Base-by-base conservation (phyloP, 2,329 filamentous ascomycete genomes). In the Pseudocercospora fuligena region DNA sequence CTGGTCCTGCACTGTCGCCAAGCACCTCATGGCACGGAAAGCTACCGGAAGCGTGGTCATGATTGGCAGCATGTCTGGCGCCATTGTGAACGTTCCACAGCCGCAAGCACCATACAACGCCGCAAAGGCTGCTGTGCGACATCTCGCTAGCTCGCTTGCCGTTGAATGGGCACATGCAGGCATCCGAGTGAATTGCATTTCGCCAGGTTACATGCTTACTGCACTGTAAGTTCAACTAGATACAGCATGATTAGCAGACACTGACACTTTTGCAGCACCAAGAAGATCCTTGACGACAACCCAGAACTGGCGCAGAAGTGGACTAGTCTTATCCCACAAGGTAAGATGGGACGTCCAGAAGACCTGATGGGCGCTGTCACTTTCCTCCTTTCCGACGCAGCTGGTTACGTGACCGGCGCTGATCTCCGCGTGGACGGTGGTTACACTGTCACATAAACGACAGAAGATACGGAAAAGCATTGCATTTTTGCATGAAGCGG, bases 191-290 rank as follows among this genome's bases (percentile, higher is more conserved):
- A 98, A 98, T 83, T 95, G 92, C 80, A 95, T 98, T 78, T 93
- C 90, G 31, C 94, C 94, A 0, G 94, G 95, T 53, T 98, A 98
- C 81, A 98, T 98, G 94, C 83, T 97, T 72, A 97, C 94, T 16
- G 92, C 93, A 66, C 82, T 97, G 91, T 94, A 85, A 87, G 91
- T 82, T 9, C 8, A 23, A 31, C 29, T 25, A 9, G 9, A 2
- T 16, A 23, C n/a, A 16, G 33, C n/a, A 47, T 23, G 27, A 56
- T 29, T n/a, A 3, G 3, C 11, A 40, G 43, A 54, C 21, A 66
- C 68, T 72, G 60, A 72, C 66, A 53, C 8, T 33, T 63, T 3
- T 12, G 57, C 75, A 96, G 92, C 61, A 97, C 93, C 49, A 89
- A 93, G 82, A 97, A 97, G 84, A 97, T 98, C 73, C 87, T 98